Evolutionary conservation across 768 basidiomycete genomes (phyloP).

Genomic region (Tylopilus subfusipes): DNA sequence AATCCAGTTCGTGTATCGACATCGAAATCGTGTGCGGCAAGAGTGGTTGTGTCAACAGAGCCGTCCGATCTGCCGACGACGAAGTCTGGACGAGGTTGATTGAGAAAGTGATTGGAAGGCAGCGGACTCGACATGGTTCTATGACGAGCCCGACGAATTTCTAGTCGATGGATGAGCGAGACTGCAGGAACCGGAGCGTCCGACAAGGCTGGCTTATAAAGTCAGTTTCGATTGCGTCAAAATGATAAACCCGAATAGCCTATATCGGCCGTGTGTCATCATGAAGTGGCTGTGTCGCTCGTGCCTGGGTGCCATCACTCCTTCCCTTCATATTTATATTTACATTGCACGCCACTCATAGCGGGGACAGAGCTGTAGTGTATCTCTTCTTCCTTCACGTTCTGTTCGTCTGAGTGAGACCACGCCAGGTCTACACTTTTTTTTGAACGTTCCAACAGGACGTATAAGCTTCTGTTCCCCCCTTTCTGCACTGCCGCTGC

Average conservation of each 20-base stretch:
- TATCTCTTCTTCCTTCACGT: too few relatives aligned
- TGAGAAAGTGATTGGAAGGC: constrained; percentile 33
- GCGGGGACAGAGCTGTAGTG: too few relatives aligned
- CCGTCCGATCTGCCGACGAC: constrained; percentile 22
- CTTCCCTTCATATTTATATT: too few relatives aligned
- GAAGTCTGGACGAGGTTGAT: constrained; percentile 33
- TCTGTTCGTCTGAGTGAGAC: too few relatives aligned
- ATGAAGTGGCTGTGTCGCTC: not conserved
- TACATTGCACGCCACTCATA: too few relatives aligned
- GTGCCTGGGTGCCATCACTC: too few relatives aligned
- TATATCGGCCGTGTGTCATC: not conserved
- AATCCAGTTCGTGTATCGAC: constrained; percentile 88
- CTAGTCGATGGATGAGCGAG: not conserved
- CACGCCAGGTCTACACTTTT: too few relatives aligned
- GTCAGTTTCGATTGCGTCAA: not conserved
- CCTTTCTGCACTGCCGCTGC: too few relatives aligned
- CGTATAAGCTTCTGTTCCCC: too few relatives aligned
- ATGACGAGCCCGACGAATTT: not conserved
- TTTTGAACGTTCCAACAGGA: too few relatives aligned
- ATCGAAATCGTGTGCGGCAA: constrained; percentile 86
- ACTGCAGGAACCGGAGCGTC: not conserved
- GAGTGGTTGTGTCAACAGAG: constrained; percentile 51
- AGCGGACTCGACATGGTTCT: constrained; percentile 15
- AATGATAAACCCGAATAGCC: too few relatives aligned
- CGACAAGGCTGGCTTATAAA: not conserved